These are phyloP conservation scores for Ogataea ganodermae DNA, from an alignment of 805 yeast genomes.

Conservation along the genomic window DNA sequence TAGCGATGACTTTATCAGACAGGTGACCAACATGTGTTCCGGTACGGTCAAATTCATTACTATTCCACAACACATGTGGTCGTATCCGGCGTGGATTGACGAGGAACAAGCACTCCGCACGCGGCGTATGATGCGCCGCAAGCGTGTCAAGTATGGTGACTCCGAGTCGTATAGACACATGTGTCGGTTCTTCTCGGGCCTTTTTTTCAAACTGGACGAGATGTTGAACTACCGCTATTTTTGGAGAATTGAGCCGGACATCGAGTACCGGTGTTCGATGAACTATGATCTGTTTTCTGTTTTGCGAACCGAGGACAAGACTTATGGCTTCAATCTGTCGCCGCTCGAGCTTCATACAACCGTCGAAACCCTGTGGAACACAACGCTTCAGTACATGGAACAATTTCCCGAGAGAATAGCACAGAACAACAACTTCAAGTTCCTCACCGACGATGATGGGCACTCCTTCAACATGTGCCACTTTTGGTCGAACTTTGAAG, in stretches of 20 bases:
- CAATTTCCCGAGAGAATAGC: conserved; percentile 48
- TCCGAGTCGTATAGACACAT: conserved; percentile 56
- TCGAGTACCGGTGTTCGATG: conserved; percentile 56
- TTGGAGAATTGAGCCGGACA: conserved; percentile 64
- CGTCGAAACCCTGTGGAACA: conserved; percentile 51
- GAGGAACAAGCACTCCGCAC: conserved; percentile 47
- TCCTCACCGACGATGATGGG: conserved; percentile 49
- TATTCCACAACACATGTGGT: conserved; percentile 65
- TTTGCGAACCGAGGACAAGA: conserved; percentile 44
- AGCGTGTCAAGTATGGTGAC: conserved; percentile 48
- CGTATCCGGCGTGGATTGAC: conserved; percentile 66
- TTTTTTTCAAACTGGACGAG: conserved; percentile 49
- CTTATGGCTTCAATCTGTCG: conserved; percentile 53
- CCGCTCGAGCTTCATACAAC: conserved; percentile 55
- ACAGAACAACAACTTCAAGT: conserved; percentile 47
- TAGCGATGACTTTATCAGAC: conserved; percentile 50
- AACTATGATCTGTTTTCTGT: conserved; percentile 54
- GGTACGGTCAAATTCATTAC: conserved; percentile 61
- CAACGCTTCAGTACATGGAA: conserved; percentile 47
- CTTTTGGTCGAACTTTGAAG: conserved; percentile 67
- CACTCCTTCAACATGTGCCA: conserved; percentile 55
- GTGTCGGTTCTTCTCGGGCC: conserved; percentile 78
- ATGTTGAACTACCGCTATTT: conserved; percentile 52
- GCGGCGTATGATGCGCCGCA: conserved; percentile 45
- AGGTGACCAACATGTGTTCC: conserved; percentile 50